phyloP scores from a whole-genome alignment of 257 asterid species.

The Voacanga thouarsii region DNA sequence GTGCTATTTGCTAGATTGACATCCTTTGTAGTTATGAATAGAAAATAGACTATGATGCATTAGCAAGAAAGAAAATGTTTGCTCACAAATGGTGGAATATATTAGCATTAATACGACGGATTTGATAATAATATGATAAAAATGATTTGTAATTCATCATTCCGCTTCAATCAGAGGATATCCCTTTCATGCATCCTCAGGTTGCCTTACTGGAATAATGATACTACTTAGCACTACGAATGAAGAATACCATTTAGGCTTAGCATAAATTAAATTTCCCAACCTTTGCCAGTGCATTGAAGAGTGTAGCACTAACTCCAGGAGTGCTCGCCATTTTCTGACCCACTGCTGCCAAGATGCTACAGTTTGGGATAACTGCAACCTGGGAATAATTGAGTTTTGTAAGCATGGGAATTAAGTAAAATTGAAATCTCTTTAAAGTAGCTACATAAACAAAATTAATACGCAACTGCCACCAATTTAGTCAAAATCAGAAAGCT shows the following conservation, averaged over 20 bases:
- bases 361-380: constrained; percentile 84
- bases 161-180: not conserved
- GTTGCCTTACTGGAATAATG: not conserved
- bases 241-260: constrained; percentile 2
- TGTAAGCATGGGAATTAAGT: constrained; percentile 7
- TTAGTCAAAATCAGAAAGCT: not conserved
- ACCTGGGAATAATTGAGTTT: constrained; percentile 50
- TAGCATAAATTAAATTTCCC: constrained; percentile 7
- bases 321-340: constrained; percentile 99
- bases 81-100: not conserved
- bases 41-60: too few relatives aligned
- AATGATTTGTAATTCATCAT: not conserved
- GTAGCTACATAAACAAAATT: not conserved
- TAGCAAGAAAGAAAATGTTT: not conserved
- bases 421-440: constrained; percentile 13
- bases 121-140: not conserved
- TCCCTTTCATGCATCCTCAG: not conserved
- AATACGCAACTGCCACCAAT: not conserved
- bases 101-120: not conserved
- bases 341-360: constrained; percentile 98
- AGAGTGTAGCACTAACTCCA: constrained; percentile 97
- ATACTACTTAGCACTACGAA: not conserved
- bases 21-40: too few relatives aligned
- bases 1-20: too few relatives aligned
- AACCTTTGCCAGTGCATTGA: constrained; percentile 96